A percentile compares a stretch with the other conserved stretches of the same genome.
Conservation (phyloP, 768 basidiomycete species). For the Tulasnella sp. region DNA sequence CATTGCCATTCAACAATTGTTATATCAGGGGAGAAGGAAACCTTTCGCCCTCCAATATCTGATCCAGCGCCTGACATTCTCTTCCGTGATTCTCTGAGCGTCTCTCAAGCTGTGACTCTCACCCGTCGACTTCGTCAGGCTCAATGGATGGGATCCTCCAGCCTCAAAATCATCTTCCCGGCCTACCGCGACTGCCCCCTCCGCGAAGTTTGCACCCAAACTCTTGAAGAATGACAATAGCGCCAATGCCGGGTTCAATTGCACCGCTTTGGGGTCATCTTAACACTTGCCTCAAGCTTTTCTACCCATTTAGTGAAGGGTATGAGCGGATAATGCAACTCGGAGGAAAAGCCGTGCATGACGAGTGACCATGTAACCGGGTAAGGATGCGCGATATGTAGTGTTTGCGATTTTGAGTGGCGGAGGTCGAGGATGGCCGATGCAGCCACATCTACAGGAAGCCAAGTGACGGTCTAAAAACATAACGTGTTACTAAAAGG, state of each 20-base stretch:
- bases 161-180: constrained; percentile 18
- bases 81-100: constrained; percentile 15
- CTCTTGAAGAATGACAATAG: constrained; percentile 14
- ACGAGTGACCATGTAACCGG: constrained; percentile 21
- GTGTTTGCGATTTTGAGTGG: constrained; percentile 14
- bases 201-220: not conserved
- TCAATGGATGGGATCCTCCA: constrained; percentile 20
- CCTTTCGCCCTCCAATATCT: constrained; percentile 9
- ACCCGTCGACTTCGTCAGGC: constrained; percentile 14
- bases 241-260: constrained; percentile 3
- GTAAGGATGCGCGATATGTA: constrained; percentile 23
- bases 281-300: constrained; percentile 17
- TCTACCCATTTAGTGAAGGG: constrained; percentile 23
- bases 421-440: constrained; percentile 24
- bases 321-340: constrained; percentile 23
- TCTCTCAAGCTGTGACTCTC: constrained; percentile 23
- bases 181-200: not conserved
- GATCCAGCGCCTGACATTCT: constrained; percentile 9
- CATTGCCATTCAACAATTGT: too few relatives aligned
- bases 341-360: constrained; percentile 17
- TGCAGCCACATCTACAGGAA: constrained; percentile 23
- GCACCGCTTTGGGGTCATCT: constrained; percentile 9
- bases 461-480: constrained; percentile 22
- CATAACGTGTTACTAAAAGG: too few relatives aligned
- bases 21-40: not conserved